A percentile compares a stretch with the other conserved stretches of the same genome.
Evolutionary conservation across 1,284 basidiomycete species (phyloP).

Genomic region (Boletus calvinii): DNA sequence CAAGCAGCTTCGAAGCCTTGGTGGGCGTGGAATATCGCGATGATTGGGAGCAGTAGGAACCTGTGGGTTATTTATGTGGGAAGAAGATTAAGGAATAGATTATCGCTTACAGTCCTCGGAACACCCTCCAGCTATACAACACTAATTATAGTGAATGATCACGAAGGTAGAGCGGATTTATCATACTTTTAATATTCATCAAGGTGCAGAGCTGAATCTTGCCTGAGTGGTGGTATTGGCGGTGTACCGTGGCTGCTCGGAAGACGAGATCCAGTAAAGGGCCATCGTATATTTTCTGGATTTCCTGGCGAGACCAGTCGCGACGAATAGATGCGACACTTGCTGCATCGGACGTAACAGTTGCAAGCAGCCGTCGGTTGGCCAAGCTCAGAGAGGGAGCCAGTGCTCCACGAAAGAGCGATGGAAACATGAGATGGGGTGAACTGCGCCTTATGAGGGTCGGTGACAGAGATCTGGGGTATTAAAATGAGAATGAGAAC

Average conservation of each 20-base stretch:
- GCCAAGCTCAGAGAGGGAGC: constrained; percentile 14
- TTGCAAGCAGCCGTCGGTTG: constrained; percentile 55
- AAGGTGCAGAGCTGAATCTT: constrained; percentile 96
- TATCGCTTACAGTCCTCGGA: constrained; percentile 83
- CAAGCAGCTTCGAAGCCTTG: constrained; percentile 85
- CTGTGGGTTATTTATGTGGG: constrained; percentile 37
- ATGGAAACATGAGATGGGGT: constrained; percentile 13
- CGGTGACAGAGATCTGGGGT: background rate
- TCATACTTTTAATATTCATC: constrained; percentile 98
- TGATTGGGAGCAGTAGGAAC: constrained; percentile 97
- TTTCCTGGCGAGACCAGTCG: constrained; percentile 69
- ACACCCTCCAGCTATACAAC: constrained; percentile 81
- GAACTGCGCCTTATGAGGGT: background rate
- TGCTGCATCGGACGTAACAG: constrained; percentile 45
- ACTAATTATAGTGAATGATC: constrained; percentile 2
- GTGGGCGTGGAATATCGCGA: constrained; percentile 89
- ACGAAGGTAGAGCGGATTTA: constrained; percentile 25
- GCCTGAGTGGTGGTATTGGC: constrained; percentile 82
- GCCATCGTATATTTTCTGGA: constrained; percentile 74
- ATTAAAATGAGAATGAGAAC: background rate
- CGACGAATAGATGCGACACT: constrained; percentile 40
- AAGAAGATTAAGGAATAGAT: background rate
- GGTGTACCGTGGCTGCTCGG: constrained; percentile 80
- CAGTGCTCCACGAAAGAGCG: constrained; percentile 8
- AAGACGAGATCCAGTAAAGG: constrained; percentile 88